Conservation (phyloP, 2,329 filamentous ascomycete species). For the Venturia carpophila region DNA sequence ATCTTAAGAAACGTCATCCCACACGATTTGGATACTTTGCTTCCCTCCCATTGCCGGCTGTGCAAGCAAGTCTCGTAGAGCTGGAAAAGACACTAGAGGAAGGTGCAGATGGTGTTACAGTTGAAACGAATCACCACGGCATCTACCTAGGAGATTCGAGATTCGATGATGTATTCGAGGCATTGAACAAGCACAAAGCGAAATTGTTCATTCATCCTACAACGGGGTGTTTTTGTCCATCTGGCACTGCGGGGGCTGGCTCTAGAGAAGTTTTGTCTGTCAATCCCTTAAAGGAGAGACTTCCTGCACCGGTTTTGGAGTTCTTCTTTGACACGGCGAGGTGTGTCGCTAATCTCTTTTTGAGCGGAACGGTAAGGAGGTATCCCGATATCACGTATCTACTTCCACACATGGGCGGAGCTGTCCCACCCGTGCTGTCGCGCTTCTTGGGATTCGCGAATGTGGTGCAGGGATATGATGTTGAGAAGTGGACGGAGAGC, state of each 20-base stretch:
- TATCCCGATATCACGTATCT: conserved; percentile 43
- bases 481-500: conserved; percentile 27
- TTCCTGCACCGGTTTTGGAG: conserved; percentile 41
- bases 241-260: conserved; percentile 14
- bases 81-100: conserved; percentile 38
- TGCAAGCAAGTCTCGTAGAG: conserved; percentile 41
- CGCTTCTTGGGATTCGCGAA: conserved; percentile 36
- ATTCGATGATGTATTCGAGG: conserved; percentile 42
- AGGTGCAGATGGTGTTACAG: conserved; percentile 44
- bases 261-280: conserved; percentile 21
- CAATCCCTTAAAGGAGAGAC: conserved; percentile 30
- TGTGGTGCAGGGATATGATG: conserved; percentile 24
- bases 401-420: conserved; percentile 43
- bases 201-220: conserved; percentile 50
- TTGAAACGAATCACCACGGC: conserved; percentile 48
- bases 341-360: conserved; percentile 42
- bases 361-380: conserved; percentile 39
- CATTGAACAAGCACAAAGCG: conserved; percentile 40
- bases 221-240: conserved; percentile 36
- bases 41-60: conserved; percentile 45
- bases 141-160: conserved; percentile 43
- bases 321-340: conserved; percentile 49
- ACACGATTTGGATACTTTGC: conserved; percentile 47
- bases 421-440: conserved; percentile 38
- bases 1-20: conserved; percentile 32